A percentile compares a stretch with the other conserved stretches of the same genome.
These are phyloP conservation scores for Ilyonectria mors-panacis DNA, from an alignment of 2,329 filamentous ascomycete genomes.

Conservation along the genomic window DNA sequence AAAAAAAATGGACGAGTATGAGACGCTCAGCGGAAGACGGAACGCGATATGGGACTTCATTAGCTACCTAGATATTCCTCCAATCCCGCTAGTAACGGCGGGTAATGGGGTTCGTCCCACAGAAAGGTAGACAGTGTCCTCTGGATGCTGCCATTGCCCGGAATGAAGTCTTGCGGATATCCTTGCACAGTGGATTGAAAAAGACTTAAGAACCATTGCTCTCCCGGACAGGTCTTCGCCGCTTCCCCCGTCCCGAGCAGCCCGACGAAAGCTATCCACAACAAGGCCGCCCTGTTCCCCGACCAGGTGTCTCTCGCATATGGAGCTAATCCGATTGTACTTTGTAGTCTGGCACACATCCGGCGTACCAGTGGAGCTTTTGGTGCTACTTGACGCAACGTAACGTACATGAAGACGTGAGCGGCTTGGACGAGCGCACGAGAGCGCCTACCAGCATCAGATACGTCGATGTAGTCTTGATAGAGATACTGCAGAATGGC, in stretches of 20 bases:
- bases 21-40: too few species aligned
- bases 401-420: slow-evolving; percentile 9
- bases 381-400: slow-evolving; percentile 4
- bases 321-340: neutral
- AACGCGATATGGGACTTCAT: too few species aligned
- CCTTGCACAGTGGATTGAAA: neutral
- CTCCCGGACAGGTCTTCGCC: neutral
- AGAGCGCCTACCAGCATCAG: neutral
- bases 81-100: neutral
- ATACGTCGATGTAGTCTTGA: neutral
- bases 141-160: neutral
- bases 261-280: slow-evolving; percentile 13
- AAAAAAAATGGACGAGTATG: too few species aligned
- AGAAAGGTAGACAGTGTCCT: slow-evolving; percentile 7
- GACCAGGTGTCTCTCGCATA: neutral
- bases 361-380: slow-evolving; percentile 4
- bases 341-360: slow-evolving; percentile 12
- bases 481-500: slow-evolving; percentile 7
- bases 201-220: slow-evolving; percentile 6
- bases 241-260: slow-evolving; percentile 8
- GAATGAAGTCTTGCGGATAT: neutral
- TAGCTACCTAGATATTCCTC: neutral
- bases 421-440: slow-evolving; percentile 1
- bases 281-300: neutral
- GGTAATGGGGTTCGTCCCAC: slow-evolving; percentile 7